phyloP scores from a whole-genome alignment of 225 moss, liverwort and hornwort species.

The Climacium dendroides region DNA sequence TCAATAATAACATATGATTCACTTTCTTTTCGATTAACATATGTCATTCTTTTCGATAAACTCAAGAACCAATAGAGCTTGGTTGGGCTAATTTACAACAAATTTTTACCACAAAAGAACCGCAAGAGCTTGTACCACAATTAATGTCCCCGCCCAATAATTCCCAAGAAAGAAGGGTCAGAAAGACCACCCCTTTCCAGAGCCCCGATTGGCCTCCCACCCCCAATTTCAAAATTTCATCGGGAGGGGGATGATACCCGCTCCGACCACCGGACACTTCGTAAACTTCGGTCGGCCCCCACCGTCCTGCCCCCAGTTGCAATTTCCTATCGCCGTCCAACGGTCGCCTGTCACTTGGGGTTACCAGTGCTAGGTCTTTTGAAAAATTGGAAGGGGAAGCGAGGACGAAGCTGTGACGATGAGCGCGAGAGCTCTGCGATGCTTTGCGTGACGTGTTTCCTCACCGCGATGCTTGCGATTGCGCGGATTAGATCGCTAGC shows the following conservation, averaged over 20 bases:
- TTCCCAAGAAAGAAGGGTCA: slow-evolving; percentile 11
- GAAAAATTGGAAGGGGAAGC: slow-evolving; percentile 12
- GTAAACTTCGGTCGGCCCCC: background rate
- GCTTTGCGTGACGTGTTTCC: background rate
- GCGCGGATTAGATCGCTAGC: background rate
- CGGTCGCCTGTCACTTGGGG: slow-evolving; percentile 2
- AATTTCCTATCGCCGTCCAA: background rate
- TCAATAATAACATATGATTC: no score
- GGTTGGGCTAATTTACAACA: background rate
- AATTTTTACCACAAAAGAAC: background rate
- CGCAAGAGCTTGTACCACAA: background rate
- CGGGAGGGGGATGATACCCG: slow-evolving; percentile 13
- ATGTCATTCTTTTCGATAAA: rapidly evolving
- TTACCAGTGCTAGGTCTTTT: slow-evolving; percentile 33
- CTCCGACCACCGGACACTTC: background rate
- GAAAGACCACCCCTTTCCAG: background rate
- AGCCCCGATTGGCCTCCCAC: slow-evolving; percentile 16
- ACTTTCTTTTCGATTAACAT: no score
- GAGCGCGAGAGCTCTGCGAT: background rate
- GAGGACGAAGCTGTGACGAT: slow-evolving; percentile 3
- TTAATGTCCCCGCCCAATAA: slow-evolving; percentile 6
- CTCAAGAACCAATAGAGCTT: background rate
- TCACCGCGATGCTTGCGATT: background rate
- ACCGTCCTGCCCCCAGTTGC: background rate
- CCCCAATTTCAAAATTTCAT: slow-evolving; percentile 34